Conservation (phyloP, 805 yeast species). For the Wickerhamomyces alni region DNA sequence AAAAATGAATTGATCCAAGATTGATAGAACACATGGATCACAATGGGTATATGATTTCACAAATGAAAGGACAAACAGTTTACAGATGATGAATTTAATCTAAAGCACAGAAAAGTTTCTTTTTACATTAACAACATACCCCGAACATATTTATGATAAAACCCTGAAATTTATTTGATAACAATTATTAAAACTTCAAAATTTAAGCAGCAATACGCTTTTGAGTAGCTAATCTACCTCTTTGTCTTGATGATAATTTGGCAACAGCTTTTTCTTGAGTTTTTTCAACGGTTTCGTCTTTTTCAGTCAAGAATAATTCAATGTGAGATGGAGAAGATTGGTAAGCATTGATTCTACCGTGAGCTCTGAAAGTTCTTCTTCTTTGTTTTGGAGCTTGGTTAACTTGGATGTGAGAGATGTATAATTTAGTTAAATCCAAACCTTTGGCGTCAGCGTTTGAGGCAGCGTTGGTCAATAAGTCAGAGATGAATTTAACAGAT, state of each 20-base stretch:
- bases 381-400: slow-evolving; percentile 99
- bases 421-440: slow-evolving; percentile 89
- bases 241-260: slow-evolving; percentile 86
- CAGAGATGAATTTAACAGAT: slow-evolving; percentile 93
- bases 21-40: background rate
- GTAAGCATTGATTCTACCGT: slow-evolving; percentile 99
- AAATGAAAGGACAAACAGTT: background rate
- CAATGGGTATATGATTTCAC: background rate
- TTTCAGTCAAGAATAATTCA: slow-evolving; percentile 94
- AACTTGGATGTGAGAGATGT: slow-evolving; percentile 97
- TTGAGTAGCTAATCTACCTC: slow-evolving; percentile 85
- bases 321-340: slow-evolving; percentile 98
- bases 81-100: background rate
- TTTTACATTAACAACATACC: slow-evolving; percentile 3
- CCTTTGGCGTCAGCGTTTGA: slow-evolving; percentile 99
- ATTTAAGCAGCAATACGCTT: slow-evolving; percentile 72
- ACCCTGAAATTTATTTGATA: background rate
- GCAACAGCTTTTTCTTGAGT: slow-evolving; percentile 65
- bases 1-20: too few species aligned
- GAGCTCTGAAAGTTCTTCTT: slow-evolving; percentile 99
- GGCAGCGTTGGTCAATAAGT: slow-evolving; percentile 94
- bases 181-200: background rate
- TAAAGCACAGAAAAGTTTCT: slow-evolving; percentile 1
- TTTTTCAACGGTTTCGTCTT: slow-evolving; percentile 89
- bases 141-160: background rate